phyloP scores from a whole-genome alignment of 2,329 filamentous ascomycete species.

The Lachnellula occidentalis region DNA sequence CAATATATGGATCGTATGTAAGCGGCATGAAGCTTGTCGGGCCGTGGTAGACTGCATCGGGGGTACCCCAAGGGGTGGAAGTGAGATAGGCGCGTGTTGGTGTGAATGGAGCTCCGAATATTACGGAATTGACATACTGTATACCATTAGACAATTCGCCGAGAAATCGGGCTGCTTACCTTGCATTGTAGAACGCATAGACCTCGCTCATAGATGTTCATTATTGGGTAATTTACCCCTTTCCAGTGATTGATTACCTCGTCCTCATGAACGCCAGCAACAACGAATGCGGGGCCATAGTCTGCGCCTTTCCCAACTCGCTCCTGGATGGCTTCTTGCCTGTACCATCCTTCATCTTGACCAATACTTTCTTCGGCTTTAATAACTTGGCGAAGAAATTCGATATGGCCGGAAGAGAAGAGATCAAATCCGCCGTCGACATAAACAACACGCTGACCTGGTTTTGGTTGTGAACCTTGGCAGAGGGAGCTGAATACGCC shows the following conservation, averaged over 20 bases:
- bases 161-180: constrained; percentile 42
- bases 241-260: constrained; percentile 95
- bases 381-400: constrained; percentile 78
- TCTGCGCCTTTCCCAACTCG: constrained; percentile 61
- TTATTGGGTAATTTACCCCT: constrained; percentile 97
- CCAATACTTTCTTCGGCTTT: constrained; percentile 67
- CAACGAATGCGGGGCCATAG: constrained; percentile 79
- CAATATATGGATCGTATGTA: constrained; percentile 75
- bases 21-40: constrained; percentile 69
- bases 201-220: constrained; percentile 97
- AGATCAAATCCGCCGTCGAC: constrained; percentile 96
- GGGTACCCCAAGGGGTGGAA: constrained; percentile 66
- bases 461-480: constrained; percentile 61
- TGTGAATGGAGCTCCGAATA: constrained; percentile 87
- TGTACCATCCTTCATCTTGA: constrained; percentile 67
- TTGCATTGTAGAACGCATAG: constrained; percentile 94
- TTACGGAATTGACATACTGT: constrained; percentile 78
- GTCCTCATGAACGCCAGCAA: constrained; percentile 92
- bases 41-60: constrained; percentile 89
- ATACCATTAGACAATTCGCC: constrained; percentile 5
- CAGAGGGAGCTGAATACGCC: constrained; percentile 66
- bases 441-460: constrained; percentile 83
- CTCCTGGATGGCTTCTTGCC: constrained; percentile 55
- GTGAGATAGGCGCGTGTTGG: constrained; percentile 75
- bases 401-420: constrained; percentile 95